Conservation (phyloP, 805 yeast genomes). For the Metschnikowia matae region DNA sequence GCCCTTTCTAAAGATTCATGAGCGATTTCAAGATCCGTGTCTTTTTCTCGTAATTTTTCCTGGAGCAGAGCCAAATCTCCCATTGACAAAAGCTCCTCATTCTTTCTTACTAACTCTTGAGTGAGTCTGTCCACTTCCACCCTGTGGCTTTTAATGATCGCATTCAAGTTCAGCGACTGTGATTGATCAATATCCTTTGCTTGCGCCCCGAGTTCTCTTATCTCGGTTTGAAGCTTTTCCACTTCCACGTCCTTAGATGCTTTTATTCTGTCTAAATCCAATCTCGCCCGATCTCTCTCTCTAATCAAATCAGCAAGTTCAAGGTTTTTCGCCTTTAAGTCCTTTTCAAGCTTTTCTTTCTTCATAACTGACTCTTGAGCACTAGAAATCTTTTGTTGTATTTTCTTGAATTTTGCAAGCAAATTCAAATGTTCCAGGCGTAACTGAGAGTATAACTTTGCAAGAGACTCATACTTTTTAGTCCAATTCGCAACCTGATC, state of each 20-base stretch:
- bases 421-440: slow-evolving; percentile 87
- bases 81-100: slow-evolving; percentile 19
- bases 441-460: slow-evolving; percentile 83
- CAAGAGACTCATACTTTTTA: slow-evolving; percentile 81
- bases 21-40: slow-evolving; percentile 72
- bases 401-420: slow-evolving; percentile 70
- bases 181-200: slow-evolving; percentile 57
- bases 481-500: slow-evolving; percentile 79
- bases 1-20: slow-evolving; percentile 79
- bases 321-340: slow-evolving; percentile 76
- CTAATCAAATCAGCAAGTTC: slow-evolving; percentile 86
- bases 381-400: slow-evolving; percentile 78
- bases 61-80: slow-evolving; percentile 32
- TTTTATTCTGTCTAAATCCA: slow-evolving; percentile 68
- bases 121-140: slow-evolving; percentile 55
- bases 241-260: slow-evolving; percentile 63
- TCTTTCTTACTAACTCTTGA: slow-evolving; percentile 27
- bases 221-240: slow-evolving; percentile 60
- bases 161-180: slow-evolving; percentile 59
- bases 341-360: slow-evolving; percentile 77
- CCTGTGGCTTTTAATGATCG: slow-evolving; percentile 59
- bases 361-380: slow-evolving; percentile 88
- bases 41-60: slow-evolving; percentile 56
- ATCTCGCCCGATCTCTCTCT: slow-evolving; percentile 83
- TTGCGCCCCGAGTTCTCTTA: slow-evolving; percentile 56